Base-by-base conservation (phyloP, 345 rosid species). In the Lenwebbia sp. region DNA sequence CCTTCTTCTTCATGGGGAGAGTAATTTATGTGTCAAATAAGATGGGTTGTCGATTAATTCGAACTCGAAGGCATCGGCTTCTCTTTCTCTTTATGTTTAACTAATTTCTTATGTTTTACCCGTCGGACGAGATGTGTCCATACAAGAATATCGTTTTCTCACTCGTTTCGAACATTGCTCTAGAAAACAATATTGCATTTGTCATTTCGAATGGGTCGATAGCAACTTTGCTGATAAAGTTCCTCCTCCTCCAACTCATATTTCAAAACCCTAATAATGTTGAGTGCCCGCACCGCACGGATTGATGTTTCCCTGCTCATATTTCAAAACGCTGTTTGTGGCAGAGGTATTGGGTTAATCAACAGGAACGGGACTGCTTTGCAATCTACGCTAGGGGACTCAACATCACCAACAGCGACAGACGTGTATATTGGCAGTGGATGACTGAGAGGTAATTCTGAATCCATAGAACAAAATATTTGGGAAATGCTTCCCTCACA, bases 131-230 rank as follows among this genome's bases (percentile, higher is more conserved):
- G 62, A 25, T 11, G 26, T 13, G 3, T 0, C 62, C 9, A 10
- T 57, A 57, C 28, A 25, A 5, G 3, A 57, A 52, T 52, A 53
- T 7, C 6, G 30, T 57, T n/a, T n/a, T 58, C 70, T 58, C 70
- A 58, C 9, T 58, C 3, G 0, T 1, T n/a, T n/a, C 1, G 0
- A n/a, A 13, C 0, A 0, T 0, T 6, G 0, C 17, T n/a, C 6
- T 1, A n/a, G 17, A 0, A 58, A n/a, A 58, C 65, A 58, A 0
- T 5, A 58, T n/a, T 5, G 15, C 49, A 44, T 44, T 44, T 60
- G 21, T 62, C 74, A 30, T 62, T 7, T n/a, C 17, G 2, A 58
- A 1, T 57, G 65, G 19, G 37, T 1, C 3, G 70, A 26, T 58
- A 26, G 70, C 70, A 58, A 58, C 17, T 13, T 25, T 0, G 70